Conservation (phyloP, 176 grass and related monocot species). For the Oryza coarctata region DNA sequence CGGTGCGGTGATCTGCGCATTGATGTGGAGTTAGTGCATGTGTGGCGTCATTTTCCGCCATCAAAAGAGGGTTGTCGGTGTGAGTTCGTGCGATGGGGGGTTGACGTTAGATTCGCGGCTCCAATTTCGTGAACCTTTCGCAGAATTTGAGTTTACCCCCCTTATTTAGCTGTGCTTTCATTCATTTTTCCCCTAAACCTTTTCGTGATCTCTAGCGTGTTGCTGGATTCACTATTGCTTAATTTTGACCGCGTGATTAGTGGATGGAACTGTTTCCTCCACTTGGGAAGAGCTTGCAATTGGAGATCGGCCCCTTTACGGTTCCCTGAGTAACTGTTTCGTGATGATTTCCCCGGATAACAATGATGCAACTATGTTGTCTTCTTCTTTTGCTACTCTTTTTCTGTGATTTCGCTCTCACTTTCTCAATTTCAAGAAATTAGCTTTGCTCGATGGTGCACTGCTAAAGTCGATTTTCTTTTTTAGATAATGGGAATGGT, state of each 20-base stretch:
- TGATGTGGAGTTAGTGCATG: background rate
- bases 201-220: slow-evolving; percentile 16
- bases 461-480: background rate
- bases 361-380: background rate
- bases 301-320: background rate
- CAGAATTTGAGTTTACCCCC: background rate
- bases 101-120: slow-evolving; percentile 34
- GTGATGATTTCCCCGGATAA: background rate
- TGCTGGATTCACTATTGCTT: background rate
- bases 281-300: background rate
- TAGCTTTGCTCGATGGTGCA: background rate
- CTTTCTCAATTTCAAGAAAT: background rate
- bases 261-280: background rate
- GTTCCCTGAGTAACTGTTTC: background rate
- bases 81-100: background rate
- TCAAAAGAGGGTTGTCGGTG: slow-evolving; percentile 31
- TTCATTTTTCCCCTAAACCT: background rate
- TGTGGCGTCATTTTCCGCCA: background rate
- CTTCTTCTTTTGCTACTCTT: background rate
- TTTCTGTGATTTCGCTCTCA: background rate
- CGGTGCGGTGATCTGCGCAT: slow-evolving; percentile 32
- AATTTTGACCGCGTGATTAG: background rate
- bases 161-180: background rate
- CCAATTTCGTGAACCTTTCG: background rate
- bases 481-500: no score